These are phyloP conservation scores for Nigrospora osmanthi DNA, from an alignment of 2,329 filamentous ascomycete species.

Conservation along the genomic window DNA sequence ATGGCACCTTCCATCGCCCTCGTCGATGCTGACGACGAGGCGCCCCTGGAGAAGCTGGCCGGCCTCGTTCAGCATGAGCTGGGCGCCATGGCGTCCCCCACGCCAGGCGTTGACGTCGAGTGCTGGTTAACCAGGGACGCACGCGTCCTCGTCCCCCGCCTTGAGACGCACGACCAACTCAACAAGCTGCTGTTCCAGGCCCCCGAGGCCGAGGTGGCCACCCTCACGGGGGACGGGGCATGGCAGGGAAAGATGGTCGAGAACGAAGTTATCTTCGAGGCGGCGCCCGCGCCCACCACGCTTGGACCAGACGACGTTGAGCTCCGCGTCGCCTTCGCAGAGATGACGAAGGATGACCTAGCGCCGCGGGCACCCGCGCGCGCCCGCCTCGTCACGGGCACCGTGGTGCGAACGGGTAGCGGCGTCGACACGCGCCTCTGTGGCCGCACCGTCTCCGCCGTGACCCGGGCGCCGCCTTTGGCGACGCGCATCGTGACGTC, in stretches of 20 bases:
- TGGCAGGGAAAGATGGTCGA: conserved; percentile 2
- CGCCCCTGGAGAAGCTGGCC: background rate
- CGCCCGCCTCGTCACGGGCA: background rate
- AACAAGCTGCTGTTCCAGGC: background rate
- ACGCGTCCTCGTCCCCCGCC: conserved; percentile 1
- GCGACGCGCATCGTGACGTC: conserved; percentile 1
- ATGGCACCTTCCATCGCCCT: background rate
- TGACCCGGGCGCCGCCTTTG: background rate
- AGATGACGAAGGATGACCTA: background rate
- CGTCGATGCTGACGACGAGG: conserved; percentile 1
- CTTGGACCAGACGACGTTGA: background rate
- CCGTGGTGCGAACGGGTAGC: conserved; percentile 1
- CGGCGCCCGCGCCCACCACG: background rate
- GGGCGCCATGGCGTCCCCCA: too few species aligned
- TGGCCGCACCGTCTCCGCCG: background rate
- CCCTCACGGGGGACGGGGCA: background rate
- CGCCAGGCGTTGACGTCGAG: background rate
- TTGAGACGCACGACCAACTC: conserved; percentile 1
- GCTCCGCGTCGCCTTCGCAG: background rate
- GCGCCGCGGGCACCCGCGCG: background rate
- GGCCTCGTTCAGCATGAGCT: background rate
- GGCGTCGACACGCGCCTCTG: background rate
- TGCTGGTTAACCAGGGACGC: conserved; percentile 2
- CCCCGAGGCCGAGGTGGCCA: background rate
- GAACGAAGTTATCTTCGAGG: conserved; percentile 1